Evolutionary conservation across 2,329 filamentous ascomycete genomes (phyloP).

Genomic region (Paecilomyces dactylethromorphus): DNA sequence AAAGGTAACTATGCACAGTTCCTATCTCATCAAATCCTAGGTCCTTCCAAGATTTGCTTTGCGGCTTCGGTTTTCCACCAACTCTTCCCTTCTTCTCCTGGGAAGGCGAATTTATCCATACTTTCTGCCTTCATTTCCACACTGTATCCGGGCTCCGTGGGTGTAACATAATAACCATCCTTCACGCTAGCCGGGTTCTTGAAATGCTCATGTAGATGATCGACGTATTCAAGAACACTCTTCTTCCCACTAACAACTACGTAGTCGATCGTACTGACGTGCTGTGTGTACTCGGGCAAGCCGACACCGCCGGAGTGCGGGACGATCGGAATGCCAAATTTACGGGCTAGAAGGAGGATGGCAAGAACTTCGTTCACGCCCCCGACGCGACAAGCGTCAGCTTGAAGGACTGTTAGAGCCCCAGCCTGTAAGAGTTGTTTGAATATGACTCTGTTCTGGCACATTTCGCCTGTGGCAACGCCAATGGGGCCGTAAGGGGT

Average conservation of each 20-base stretch:
- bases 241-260: constrained; percentile 76
- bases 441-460: constrained; percentile 89
- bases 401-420: constrained; percentile 82
- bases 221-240: constrained; percentile 82
- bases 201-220: constrained; percentile 92
- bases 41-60: constrained; percentile 62
- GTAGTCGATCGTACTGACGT: constrained; percentile 88
- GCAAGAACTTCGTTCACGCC: constrained; percentile 89
- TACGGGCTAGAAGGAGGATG: constrained; percentile 71
- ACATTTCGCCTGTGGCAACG: constrained; percentile 91
- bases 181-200: constrained; percentile 71
- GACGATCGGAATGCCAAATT: constrained; percentile 70
- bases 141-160: constrained; percentile 75
- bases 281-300: constrained; percentile 88
- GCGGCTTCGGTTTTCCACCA: constrained; percentile 84
- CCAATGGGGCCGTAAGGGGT: constrained; percentile 57
- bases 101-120: constrained; percentile 73
- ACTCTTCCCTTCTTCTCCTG: constrained; percentile 68
- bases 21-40: constrained; percentile 19
- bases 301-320: constrained; percentile 87
- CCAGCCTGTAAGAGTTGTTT: constrained; percentile 78
- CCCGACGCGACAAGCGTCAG: constrained; percentile 82
- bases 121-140: constrained; percentile 89
- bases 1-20: not conserved
- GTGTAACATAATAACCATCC: constrained; percentile 83